Evolutionary conservation across 129 eudicot genomes (phyloP).

Genomic region (Helianthus tuberosus): DNA sequence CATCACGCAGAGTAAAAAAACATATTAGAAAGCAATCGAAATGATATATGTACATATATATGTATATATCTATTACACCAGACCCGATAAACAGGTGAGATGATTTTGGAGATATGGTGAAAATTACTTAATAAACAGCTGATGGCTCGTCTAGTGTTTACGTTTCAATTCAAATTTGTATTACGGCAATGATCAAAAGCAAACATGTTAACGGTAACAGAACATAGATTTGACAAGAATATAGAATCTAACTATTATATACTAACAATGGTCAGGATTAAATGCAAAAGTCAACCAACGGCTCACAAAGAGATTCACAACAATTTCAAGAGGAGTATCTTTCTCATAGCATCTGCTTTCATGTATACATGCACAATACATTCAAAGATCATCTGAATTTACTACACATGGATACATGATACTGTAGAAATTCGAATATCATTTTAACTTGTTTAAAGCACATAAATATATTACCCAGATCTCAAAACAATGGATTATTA

Average conservation of each 20-base stretch:
- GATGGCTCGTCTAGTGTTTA: background rate
- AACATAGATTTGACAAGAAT: background rate
- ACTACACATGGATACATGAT: background rate
- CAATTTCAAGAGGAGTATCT: background rate
- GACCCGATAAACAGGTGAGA: too few species aligned
- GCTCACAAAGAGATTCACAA: background rate
- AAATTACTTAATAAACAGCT: background rate
- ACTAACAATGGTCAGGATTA: background rate
- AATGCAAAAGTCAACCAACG: background rate
- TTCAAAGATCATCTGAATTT: background rate
- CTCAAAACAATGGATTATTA: too few species aligned
- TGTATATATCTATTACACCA: too few species aligned
- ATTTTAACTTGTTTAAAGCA: background rate
- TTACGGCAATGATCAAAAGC: too few species aligned
- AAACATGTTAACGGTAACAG: too few species aligned
- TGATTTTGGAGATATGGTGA: background rate
- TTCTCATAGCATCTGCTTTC: background rate
- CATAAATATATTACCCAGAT: too few species aligned
- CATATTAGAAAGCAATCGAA: background rate
- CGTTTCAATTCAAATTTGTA: background rate
- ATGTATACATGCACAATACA: background rate
- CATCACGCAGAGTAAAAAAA: slow-evolving; percentile 3
- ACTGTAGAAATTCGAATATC: background rate
- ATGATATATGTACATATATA: too few species aligned
- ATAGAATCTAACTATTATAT: background rate